These are phyloP conservation scores for Aurifilum marmelostoma DNA, from an alignment of 2,329 filamentous ascomycete species.

Conservation along the genomic window DNA sequence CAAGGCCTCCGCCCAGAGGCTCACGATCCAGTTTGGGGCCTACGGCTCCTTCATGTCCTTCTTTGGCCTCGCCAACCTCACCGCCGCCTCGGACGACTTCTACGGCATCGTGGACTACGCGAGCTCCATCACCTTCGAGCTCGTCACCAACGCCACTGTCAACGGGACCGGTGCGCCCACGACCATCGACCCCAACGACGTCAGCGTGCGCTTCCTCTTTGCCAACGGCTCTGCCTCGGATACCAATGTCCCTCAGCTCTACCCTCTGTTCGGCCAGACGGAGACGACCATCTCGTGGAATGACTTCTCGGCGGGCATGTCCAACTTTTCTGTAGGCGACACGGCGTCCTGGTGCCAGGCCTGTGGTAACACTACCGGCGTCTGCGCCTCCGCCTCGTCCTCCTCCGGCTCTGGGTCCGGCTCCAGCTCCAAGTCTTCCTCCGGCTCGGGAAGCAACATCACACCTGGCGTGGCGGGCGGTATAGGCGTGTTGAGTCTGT, in stretches of 20 bases:
- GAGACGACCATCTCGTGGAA: conserved; percentile 65
- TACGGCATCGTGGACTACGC: conserved; percentile 83
- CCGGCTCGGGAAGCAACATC: conserved; percentile 8
- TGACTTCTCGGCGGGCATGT: conserved; percentile 67
- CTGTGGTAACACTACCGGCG: conserved; percentile 73
- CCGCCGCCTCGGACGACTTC: conserved; percentile 62
- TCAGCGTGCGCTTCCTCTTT: conserved; percentile 65
- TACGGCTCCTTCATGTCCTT: conserved; percentile 66
- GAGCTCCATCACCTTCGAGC: conserved; percentile 78
- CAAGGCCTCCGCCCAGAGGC: conserved; percentile 40
- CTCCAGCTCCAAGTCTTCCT: conserved; percentile 11
- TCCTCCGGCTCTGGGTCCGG: conserved; percentile 31
- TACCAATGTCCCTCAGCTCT: conserved; percentile 54
- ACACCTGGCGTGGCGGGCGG: conserved; percentile 22
- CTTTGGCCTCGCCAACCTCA: conserved; percentile 61
- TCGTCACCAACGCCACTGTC: conserved; percentile 59
- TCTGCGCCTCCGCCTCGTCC: conserved; percentile 55
- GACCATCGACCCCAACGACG: conserved; percentile 41
- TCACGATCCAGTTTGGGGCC: conserved; percentile 62
- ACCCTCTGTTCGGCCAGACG: conserved; percentile 63
- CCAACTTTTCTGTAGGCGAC: conserved; percentile 67
- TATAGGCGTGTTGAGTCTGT: conserved; percentile 21
- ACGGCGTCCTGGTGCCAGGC: conserved; percentile 71
- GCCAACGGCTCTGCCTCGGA: conserved; percentile 58
- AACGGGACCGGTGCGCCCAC: conserved; percentile 41